phyloP scores from a whole-genome alignment of 108 stramenopile genomes.

The Aurantiochytrium sp. region DNA sequence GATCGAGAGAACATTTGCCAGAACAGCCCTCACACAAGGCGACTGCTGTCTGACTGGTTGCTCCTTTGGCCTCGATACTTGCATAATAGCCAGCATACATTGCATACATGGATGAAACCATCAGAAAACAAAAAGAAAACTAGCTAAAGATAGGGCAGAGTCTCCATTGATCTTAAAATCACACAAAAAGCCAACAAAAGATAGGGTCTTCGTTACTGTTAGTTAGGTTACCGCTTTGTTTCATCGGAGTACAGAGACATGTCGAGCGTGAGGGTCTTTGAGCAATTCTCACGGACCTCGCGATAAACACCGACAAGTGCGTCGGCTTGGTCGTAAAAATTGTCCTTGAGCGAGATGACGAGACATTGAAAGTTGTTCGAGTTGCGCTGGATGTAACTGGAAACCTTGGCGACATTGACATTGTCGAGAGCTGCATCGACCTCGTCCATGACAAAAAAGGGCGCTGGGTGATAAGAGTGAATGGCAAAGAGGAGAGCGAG shows the following conservation, averaged over 20 bases:
- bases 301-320: slow-evolving; percentile 79
- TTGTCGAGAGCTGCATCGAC: slow-evolving; percentile 63
- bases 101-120: too few relatives aligned
- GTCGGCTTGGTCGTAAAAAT: slow-evolving; percentile 83
- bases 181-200: too few relatives aligned
- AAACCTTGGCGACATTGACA: slow-evolving; percentile 95
- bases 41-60: too few relatives aligned
- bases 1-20: too few relatives aligned
- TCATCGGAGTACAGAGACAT: not conserved
- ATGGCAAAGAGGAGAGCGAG: slow-evolving; percentile 96
- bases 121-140: too few relatives aligned
- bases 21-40: too few relatives aligned
- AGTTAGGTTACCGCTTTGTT: not conserved
- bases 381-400: slow-evolving; percentile 77
- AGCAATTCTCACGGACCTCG: slow-evolving; percentile 37
- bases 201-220: too few relatives aligned
- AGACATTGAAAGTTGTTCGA: slow-evolving; percentile 78
- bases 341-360: slow-evolving; percentile 96
- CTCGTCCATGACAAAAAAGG: slow-evolving; percentile 68
- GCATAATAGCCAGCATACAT: too few relatives aligned
- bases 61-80: too few relatives aligned
- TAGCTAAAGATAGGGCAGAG: too few relatives aligned
- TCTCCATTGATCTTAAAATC: too few relatives aligned
- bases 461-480: slow-evolving; percentile 83
- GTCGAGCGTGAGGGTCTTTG: slow-evolving; percentile 16